These are phyloP conservation scores for Amanita rubescens DNA, from an alignment of 768 basidiomycete species.

Conservation along the genomic window DNA sequence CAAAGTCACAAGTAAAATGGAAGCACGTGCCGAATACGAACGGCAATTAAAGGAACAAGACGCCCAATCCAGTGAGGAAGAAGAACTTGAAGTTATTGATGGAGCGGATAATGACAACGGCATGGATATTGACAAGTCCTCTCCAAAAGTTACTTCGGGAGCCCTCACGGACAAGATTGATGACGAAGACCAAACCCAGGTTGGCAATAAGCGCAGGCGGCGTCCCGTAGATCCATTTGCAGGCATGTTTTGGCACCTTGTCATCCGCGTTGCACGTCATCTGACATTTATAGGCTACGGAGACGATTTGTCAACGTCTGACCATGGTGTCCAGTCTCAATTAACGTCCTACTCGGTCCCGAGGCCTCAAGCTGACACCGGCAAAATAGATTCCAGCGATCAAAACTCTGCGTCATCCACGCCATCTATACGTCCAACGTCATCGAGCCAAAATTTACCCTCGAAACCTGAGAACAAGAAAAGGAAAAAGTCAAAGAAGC, in stretches of 20 bases:
- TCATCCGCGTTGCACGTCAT: background rate
- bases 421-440: background rate
- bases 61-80: conserved; percentile 26
- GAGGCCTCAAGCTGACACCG: conserved; percentile 7
- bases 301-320: conserved; percentile 17
- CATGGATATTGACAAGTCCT: conserved; percentile 20
- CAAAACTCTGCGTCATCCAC: conserved; percentile 2
- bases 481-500: conserved; percentile 21
- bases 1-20: conserved; percentile 68
- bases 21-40: conserved; percentile 59
- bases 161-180: background rate
- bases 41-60: conserved; percentile 45
- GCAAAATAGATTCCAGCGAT: conserved; percentile 9
- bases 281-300: conserved; percentile 25
- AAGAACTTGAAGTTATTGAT: conserved; percentile 35
- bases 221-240: conserved; percentile 58
- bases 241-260: conserved; percentile 27
- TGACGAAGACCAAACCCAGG: background rate
- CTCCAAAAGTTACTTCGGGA: too few species aligned
- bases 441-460: conserved; percentile 7
- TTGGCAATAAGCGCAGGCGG: conserved; percentile 39
- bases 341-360: background rate
- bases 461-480: conserved; percentile 11
- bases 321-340: background rate
- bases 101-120: conserved; percentile 20